These are phyloP conservation scores for Pelargonium cotyledonis DNA, from an alignment of 441 rosid genomes.

Conservation along the genomic window DNA sequence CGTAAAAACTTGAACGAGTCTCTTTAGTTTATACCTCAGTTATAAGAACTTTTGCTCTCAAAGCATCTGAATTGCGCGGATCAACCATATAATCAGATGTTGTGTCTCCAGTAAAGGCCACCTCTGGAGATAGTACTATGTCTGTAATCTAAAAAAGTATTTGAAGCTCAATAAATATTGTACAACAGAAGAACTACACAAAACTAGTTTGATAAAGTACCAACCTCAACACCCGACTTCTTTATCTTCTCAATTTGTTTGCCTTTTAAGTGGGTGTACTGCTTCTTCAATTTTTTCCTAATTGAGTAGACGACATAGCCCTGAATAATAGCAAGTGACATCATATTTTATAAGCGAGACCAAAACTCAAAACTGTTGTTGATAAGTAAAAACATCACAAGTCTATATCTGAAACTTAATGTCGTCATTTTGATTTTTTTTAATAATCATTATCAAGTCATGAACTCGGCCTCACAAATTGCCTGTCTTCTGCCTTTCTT, in stretches of 20 bases:
- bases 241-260: constrained; percentile 83
- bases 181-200: constrained; percentile 1
- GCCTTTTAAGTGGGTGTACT: constrained; percentile 79
- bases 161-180: constrained; percentile 13
- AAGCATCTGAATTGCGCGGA: constrained; percentile 88
- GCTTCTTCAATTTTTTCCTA: constrained; percentile 83
- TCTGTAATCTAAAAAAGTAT: constrained; percentile 61
- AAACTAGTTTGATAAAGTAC: constrained; percentile 16
- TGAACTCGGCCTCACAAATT: background rate
- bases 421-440: background rate
- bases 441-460: background rate
- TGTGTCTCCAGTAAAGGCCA: constrained; percentile 93
- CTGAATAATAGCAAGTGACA: constrained; percentile 32
- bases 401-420: background rate
- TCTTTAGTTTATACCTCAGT: constrained; percentile 55
- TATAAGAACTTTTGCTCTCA: constrained; percentile 86
- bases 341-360: constrained; percentile 8
- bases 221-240: constrained; percentile 78
- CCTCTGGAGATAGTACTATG: constrained; percentile 69
- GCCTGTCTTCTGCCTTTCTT: background rate
- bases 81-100: constrained; percentile 89
- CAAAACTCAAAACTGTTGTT: background rate
- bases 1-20: background rate
- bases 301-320: constrained; percentile 83
- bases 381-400: background rate